Conservation (phyloP, 2,329 filamentous ascomycete genomes). For the Penicillium brasilianum region DNA sequence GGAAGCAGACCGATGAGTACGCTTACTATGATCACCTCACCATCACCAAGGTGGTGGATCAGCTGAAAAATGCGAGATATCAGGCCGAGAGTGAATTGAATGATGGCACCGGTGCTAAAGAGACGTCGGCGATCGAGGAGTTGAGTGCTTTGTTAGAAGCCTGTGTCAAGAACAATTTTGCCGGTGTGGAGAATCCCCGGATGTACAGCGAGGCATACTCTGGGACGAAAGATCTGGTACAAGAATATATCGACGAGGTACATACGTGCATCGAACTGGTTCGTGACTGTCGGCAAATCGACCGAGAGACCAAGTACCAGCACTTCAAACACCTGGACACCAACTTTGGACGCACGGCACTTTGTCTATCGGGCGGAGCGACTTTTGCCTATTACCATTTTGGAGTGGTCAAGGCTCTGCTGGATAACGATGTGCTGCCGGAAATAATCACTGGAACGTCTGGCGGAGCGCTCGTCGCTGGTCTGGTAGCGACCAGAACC, state of each 20-base stretch:
- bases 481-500: constrained; percentile 83
- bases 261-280: constrained; percentile 67
- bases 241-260: constrained; percentile 81
- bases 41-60: constrained; percentile 74
- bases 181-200: constrained; percentile 88
- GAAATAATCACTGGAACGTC: constrained; percentile 97
- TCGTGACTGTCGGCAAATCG: constrained; percentile 68
- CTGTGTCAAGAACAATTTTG: constrained; percentile 97
- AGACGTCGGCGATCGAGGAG: constrained; percentile 69
- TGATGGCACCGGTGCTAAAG: constrained; percentile 28
- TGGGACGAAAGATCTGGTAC: constrained; percentile 93
- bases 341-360: constrained; percentile 88
- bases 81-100: constrained; percentile 48
- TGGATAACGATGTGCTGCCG: constrained; percentile 84
- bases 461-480: constrained; percentile 88
- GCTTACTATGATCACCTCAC: constrained; percentile 88
- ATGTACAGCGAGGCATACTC: constrained; percentile 98
- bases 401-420: constrained; percentile 84
- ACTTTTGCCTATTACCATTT: constrained; percentile 98
- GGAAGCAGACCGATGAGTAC: constrained; percentile 61
- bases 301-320: constrained; percentile 73
- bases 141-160: constrained; percentile 79
- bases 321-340: constrained; percentile 88
- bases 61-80: constrained; percentile 61
- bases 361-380: constrained; percentile 91